phyloP scores from a whole-genome alignment of 1,139 yeast genomes.

The Blastobotrys ciferrii region DNA sequence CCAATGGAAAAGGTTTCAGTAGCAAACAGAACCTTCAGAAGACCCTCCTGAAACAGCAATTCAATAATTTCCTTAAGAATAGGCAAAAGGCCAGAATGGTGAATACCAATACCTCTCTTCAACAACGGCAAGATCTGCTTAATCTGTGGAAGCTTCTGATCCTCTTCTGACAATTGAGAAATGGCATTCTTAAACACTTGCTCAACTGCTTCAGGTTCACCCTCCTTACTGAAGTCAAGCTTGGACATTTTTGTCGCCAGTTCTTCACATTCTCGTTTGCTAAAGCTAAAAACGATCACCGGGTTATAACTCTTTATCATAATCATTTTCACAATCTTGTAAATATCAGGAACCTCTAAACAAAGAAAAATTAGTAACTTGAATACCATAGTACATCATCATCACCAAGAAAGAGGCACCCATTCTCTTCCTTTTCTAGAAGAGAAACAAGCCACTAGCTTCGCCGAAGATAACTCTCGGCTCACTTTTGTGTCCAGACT shows the following conservation, averaged over 20 bases:
- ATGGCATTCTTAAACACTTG: slow-evolving; percentile 90
- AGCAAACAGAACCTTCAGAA: slow-evolving; percentile 89
- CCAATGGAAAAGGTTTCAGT: slow-evolving; percentile 99
- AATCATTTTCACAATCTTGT: slow-evolving; percentile 96
- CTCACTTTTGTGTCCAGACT: too few relatives aligned
- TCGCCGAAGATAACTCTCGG: too few relatives aligned
- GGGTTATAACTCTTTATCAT: slow-evolving; percentile 95
- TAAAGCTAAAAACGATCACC: slow-evolving; percentile 94
- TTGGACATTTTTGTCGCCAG: slow-evolving; percentile 93
- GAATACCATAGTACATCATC: too few relatives aligned
- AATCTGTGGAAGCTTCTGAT: slow-evolving; percentile 90
- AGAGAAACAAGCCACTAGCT: too few relatives aligned
- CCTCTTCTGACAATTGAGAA: slow-evolving; percentile 80
- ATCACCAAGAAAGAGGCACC: too few relatives aligned
- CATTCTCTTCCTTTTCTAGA: too few relatives aligned
- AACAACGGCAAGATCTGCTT: slow-evolving; percentile 84
- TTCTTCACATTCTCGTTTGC: slow-evolving; percentile 94
- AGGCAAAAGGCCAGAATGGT: slow-evolving; percentile 94
- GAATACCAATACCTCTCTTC: slow-evolving; percentile 96
- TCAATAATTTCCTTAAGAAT: slow-evolving; percentile 95
- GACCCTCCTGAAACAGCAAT: slow-evolving; percentile 94
- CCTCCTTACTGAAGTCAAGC: slow-evolving; percentile 86
- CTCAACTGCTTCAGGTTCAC: slow-evolving; percentile 84
- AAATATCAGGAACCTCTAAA: slow-evolving; percentile 66
- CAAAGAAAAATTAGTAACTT: not conserved